These are phyloP conservation scores for Metarhizium guizhouense DNA, from an alignment of 2,329 filamentous ascomycete genomes.

Conservation along the genomic window DNA sequence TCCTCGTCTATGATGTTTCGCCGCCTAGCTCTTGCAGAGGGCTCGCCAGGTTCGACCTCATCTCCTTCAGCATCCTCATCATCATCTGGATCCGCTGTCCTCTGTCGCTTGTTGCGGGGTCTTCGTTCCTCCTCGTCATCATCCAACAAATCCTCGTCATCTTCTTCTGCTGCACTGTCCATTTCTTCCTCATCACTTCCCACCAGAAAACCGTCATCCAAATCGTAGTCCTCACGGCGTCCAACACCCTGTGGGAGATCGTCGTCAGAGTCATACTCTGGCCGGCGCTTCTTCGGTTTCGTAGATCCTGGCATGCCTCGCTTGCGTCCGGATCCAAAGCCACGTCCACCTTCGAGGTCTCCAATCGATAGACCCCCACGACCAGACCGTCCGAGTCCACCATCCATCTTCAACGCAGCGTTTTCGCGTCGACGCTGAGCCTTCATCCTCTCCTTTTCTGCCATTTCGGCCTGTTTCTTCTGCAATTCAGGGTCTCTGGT, in stretches of 20 bases:
- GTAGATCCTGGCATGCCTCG: constrained; percentile 39
- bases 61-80: constrained; percentile 46
- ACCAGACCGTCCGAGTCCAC: constrained; percentile 41
- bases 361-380: constrained; percentile 55
- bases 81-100: constrained; percentile 39
- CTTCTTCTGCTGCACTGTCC: constrained; percentile 54
- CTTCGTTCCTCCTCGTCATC: constrained; percentile 43
- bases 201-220: constrained; percentile 72
- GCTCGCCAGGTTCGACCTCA: constrained; percentile 36
- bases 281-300: constrained; percentile 43
- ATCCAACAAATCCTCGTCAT: constrained; percentile 50
- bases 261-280: constrained; percentile 71
- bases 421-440: constrained; percentile 59
- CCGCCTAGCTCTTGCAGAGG: constrained; percentile 39
- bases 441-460: constrained; percentile 65
- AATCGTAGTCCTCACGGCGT: constrained; percentile 67
- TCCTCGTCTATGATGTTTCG: constrained; percentile 52
- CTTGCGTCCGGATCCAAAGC: constrained; percentile 42
- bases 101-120: constrained; percentile 39
- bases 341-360: constrained; percentile 56
- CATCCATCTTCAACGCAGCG: constrained; percentile 54
- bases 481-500: constrained; percentile 67
- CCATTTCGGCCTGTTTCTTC: constrained; percentile 63
- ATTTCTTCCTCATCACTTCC: constrained; percentile 63
- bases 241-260: constrained; percentile 53